phyloP scores from a whole-genome alignment of 129 eudicot species.

The Ambrosia artemisiifolia region DNA sequence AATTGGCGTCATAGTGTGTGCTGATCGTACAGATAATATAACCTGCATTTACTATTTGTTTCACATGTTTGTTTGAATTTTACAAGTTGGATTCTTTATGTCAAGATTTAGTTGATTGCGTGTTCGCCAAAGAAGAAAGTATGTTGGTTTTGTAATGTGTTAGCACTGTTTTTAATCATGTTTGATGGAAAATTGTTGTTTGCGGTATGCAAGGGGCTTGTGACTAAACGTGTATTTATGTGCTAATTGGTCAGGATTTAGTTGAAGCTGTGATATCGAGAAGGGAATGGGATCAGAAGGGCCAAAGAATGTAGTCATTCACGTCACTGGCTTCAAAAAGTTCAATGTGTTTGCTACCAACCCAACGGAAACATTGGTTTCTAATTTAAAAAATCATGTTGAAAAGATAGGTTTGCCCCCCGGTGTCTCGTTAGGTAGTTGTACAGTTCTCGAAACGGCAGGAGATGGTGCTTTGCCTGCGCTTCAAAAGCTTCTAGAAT shows the following conservation, averaged over 20 bases:
- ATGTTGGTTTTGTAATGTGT: neutral
- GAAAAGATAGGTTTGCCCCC: slow-evolving; percentile 51
- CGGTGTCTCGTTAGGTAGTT: slow-evolving; percentile 56
- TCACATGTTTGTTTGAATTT: neutral
- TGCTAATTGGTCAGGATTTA: slow-evolving; percentile 12
- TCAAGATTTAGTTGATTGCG: neutral
- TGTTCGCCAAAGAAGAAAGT: neutral
- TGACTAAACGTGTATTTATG: slow-evolving; percentile 1
- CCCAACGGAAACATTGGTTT: slow-evolving; percentile 66
- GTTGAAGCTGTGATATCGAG: slow-evolving; percentile 1
- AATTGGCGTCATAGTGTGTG: neutral
- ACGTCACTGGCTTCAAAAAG: slow-evolving; percentile 79
- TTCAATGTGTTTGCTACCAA: slow-evolving; percentile 64
- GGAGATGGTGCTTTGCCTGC: slow-evolving; percentile 61
- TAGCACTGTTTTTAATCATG: neutral
- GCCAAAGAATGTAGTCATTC: slow-evolving; percentile 45
- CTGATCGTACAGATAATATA: neutral
- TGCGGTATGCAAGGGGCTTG: neutral
- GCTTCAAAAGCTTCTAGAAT: slow-evolving; percentile 49
- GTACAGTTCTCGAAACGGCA: slow-evolving; percentile 63
- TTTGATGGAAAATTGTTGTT: neutral
- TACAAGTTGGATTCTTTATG: neutral
- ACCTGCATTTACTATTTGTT: too few relatives aligned
- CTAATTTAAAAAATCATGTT: slow-evolving; percentile 39
- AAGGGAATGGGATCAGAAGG: slow-evolving; percentile 67